Base-by-base conservation (phyloP, 192 early-diverging fungal genomes). In the Fimicolochytrium jonesii region DNA sequence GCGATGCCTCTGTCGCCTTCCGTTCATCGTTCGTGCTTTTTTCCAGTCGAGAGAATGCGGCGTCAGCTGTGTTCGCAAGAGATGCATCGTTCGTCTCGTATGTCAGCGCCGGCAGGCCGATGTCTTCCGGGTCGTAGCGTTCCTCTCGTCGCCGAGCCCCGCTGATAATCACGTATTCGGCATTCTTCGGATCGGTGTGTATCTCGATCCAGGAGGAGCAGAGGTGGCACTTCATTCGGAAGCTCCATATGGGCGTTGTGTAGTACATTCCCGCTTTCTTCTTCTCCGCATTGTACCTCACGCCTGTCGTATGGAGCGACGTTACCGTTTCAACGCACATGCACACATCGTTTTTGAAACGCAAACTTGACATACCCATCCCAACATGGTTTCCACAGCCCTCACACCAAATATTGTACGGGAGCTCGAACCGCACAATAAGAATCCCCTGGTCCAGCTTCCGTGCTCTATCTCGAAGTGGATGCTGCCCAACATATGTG, bases 201-300 rank as follows among this genome's bases (percentile, higher is more conserved):
- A 97, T 92, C 64, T 92, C 91, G 33, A 97, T 87, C 87, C 86
- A 91, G 51, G 83, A 78, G 51, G 68, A 63, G 61, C 94, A 97
- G 30, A 92, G 71, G 60, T 91, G 90, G 67, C 94, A 97, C 68
- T 94, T 94, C 90, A 96, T 94, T 4, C 92, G 82, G 72, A 97
- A 96, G 44, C 82, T 84, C 69, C 76, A 88, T 30, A 95, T 94
- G 1, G 92, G 82, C 13, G 92, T 94, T 20, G 84, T 81, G 66
- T 85, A 87, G 66, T 95, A 97, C 29, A 81, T 92, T 11, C 92
- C 93, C 28, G 91, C 75, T 59, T 90, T 89, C 68, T 91, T 92
- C 77, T 97, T 97, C 67, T 97, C 90, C 3, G 94, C 93, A 79
- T 97, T 97, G 64, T 90, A 95, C 34, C 94, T 82, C 18, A 91